Base-by-base conservation (phyloP, 1,284 basidiomycete species). In the Tilletia indica region DNA sequence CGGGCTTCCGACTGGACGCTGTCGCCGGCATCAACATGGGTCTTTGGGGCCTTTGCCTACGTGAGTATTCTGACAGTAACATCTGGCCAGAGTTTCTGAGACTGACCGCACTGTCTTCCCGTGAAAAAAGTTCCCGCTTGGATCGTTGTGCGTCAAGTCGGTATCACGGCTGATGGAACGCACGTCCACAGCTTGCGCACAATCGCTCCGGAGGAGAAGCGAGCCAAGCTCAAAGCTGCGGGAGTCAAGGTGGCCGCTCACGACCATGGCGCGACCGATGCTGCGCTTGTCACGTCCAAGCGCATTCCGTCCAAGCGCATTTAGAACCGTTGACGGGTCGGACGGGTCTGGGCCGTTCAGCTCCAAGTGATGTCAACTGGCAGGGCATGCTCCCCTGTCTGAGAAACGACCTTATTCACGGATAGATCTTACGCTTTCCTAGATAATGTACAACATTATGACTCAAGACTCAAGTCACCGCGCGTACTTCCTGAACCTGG, bases 11-110 rank as follows among this genome's bases (percentile, higher is more conserved):
- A 1, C 72, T 80, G 0, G 78, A 82, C 38, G 78, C 77, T 0
- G 78, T 83, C 0, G 81, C 80, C 1, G 77, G 76, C 0, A 69
- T 85, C 67, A 81, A 84, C 72, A 74, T 80, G n/a, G 84, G 71
- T 0, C 76, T 82, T 51, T 83, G 71, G 67, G 77, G 77, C 16
- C 3, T 83, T 36, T 74, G 77, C n/a, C 61, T 79, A 9, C 11
- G 56, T 58, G 56, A 58, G 56, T 75, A 31, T 31, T 31, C 25
- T 31, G 25, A 31, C 25, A 31, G 25, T 31, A 31, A 2, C 25
- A 31, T 31, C 25, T 31, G 25, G 25, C 25, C 25, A 2, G 25
- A 31, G 2, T 31, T 31, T 31, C 25, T 31, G 25, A n/a, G 16
- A 16, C 58, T 61, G n/a, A 25, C 58, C 12, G 12, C 48, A n/a